phyloP scores from a whole-genome alignment of 1,284 basidiomycete species.

The Boletus sp. region DNA sequence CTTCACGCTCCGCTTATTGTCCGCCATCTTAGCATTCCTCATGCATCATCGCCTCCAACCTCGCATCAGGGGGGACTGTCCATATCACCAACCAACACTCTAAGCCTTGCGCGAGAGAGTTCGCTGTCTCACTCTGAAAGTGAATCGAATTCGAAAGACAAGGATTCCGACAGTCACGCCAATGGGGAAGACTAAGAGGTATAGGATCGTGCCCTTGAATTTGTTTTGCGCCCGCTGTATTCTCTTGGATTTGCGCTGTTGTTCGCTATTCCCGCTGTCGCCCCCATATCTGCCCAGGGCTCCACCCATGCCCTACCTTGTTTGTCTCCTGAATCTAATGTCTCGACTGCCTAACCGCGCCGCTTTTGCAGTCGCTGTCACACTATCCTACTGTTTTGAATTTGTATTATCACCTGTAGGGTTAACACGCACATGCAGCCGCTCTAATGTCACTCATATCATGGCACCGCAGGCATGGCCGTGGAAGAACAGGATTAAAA shows the following conservation, averaged over 20 bases:
- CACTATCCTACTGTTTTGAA: constrained; percentile 24
- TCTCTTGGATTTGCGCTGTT: constrained; percentile 7
- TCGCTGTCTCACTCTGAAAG: constrained; percentile 40
- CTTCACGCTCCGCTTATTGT: background rate
- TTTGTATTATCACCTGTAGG: constrained; percentile 34
- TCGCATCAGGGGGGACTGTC: constrained; percentile 51
- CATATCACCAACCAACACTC: constrained; percentile 59
- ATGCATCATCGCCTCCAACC: constrained; percentile 61
- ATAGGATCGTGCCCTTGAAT: constrained; percentile 35
- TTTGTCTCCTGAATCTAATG: constrained; percentile 15
- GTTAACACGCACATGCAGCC: constrained; percentile 16
- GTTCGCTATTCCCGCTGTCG: constrained; percentile 20
- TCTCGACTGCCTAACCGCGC: constrained; percentile 14
- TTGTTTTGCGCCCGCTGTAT: background rate
- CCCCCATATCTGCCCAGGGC: constrained; percentile 23
- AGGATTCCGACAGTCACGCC: constrained; percentile 13
- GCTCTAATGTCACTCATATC: constrained; percentile 25
- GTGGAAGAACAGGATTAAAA: no score
- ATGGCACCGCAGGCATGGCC: no score
- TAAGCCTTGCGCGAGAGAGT: constrained; percentile 63
- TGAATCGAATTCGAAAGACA: constrained; percentile 20
- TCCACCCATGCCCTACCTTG: constrained; percentile 16
- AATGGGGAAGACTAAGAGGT: constrained; percentile 35
- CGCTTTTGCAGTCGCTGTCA: constrained; percentile 14
- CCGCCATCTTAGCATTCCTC: constrained; percentile 55